A percentile compares a stretch with the other conserved stretches of the same genome.
phyloP scores from a whole-genome alignment of 1,139 yeast genomes.

The Kodamaea arcana region DNA sequence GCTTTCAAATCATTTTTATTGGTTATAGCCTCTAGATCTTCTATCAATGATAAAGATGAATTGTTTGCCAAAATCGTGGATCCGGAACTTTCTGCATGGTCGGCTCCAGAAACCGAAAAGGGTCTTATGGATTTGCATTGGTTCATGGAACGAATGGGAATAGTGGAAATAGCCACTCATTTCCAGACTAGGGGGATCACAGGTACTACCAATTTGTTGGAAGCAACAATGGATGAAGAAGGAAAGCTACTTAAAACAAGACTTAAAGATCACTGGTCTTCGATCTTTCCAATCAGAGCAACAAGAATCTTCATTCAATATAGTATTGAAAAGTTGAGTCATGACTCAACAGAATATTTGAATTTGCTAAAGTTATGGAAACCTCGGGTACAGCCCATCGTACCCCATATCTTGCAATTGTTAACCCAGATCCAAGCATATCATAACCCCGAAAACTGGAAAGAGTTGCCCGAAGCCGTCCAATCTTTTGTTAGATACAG shows the following conservation, averaged over 20 bases:
- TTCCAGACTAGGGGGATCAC: constrained; percentile 79
- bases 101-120: constrained; percentile 83
- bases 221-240: constrained; percentile 86
- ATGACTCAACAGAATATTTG: constrained; percentile 69
- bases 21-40: constrained; percentile 86
- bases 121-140: constrained; percentile 87
- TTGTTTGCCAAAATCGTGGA: constrained; percentile 85
- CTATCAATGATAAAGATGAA: constrained; percentile 63
- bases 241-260: constrained; percentile 74
- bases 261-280: constrained; percentile 88
- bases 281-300: constrained; percentile 91
- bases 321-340: constrained; percentile 84
- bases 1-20: constrained; percentile 88
- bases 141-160: constrained; percentile 97
- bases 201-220: constrained; percentile 68
- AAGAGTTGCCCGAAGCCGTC: constrained; percentile 78
- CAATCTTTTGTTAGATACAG: constrained; percentile 86
- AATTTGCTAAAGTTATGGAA: constrained; percentile 79
- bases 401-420: constrained; percentile 85
- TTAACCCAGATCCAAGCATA: constrained; percentile 90
- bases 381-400: constrained; percentile 85
- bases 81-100: constrained; percentile 91
- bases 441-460: constrained; percentile 92
- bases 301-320: constrained; percentile 93
- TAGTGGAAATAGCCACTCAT: constrained; percentile 88